Conservation (phyloP, 2,329 filamentous ascomycete species). For the Penicillium sp. region DNA sequence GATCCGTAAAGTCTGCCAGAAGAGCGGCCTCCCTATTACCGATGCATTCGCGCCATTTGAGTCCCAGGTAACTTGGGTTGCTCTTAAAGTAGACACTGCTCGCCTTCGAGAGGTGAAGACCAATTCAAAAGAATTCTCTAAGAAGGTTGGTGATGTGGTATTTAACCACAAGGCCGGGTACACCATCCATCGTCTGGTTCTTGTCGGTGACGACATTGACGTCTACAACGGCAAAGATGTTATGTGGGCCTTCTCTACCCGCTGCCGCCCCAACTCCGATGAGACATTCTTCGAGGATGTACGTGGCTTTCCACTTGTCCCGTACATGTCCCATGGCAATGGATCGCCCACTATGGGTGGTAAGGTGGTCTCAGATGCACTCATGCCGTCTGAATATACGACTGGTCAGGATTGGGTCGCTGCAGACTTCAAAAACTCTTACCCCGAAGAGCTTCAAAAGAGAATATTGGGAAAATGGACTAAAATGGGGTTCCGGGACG, state of each 20-base stretch:
- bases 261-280: conserved; percentile 47
- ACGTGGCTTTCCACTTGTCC: conserved; percentile 46
- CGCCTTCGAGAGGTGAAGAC: conserved; percentile 59
- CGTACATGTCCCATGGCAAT: conserved; percentile 50
- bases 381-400: conserved; percentile 47
- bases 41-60: conserved; percentile 50
- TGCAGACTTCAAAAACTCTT: conserved; percentile 36
- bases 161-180: conserved; percentile 44
- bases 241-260: conserved; percentile 52
- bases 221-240: conserved; percentile 48
- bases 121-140: conserved; percentile 41
- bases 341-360: conserved; percentile 36
- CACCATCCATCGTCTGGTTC: conserved; percentile 46
- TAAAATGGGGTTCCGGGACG: conserved; percentile 29
- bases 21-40: conserved; percentile 44
- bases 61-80: conserved; percentile 51
- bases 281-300: conserved; percentile 50
- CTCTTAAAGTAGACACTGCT: conserved; percentile 57
- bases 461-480: conserved; percentile 41
- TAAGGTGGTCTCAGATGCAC: conserved; percentile 49
- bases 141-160: conserved; percentile 45
- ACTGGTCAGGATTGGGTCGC: conserved; percentile 33
- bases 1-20: conserved; percentile 39
- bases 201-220: conserved; percentile 54
- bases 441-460: conserved; percentile 43